Conservation (phyloP, 2,329 filamentous ascomycete genomes). For the Akanthomyces lecanii region DNA sequence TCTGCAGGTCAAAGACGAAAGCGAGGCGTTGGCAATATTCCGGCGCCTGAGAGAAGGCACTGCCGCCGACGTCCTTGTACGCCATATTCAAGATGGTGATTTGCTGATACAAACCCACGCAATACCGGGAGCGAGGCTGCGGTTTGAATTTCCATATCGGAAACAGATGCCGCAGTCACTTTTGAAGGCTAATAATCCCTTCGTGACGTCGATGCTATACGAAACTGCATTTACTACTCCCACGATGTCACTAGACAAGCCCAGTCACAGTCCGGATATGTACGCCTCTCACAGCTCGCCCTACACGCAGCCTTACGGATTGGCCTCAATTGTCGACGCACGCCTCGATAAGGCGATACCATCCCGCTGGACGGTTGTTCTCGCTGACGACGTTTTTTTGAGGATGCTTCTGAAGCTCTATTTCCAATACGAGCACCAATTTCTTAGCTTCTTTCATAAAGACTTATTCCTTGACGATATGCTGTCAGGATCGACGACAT, state of each 20-base stretch:
- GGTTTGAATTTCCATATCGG: background rate
- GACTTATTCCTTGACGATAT: conserved; percentile 2
- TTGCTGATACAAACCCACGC: background rate
- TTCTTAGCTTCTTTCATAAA: background rate
- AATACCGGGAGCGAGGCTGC: background rate
- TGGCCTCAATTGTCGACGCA: background rate
- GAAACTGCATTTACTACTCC: background rate
- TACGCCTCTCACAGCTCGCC: background rate
- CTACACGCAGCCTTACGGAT: background rate
- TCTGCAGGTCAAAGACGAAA: conserved; percentile 2
- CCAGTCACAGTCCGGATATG: background rate
- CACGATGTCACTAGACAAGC: background rate
- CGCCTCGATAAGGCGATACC: background rate
- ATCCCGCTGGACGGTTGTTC: background rate
- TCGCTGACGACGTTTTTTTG: background rate
- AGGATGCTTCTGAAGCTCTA: background rate
- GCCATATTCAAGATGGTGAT: background rate
- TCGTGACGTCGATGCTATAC: background rate
- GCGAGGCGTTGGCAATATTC: background rate
- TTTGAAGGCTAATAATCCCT: background rate
- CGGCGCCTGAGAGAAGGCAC: background rate
- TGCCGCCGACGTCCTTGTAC: background rate
- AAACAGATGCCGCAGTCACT: background rate
- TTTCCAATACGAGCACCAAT: conserved; percentile 3
- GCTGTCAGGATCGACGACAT: background rate